A percentile compares a stretch with the other conserved stretches of the same genome.
Evolutionary conservation across 805 yeast species (phyloP).

Genomic region (Monosporozyma aerobia): DNA sequence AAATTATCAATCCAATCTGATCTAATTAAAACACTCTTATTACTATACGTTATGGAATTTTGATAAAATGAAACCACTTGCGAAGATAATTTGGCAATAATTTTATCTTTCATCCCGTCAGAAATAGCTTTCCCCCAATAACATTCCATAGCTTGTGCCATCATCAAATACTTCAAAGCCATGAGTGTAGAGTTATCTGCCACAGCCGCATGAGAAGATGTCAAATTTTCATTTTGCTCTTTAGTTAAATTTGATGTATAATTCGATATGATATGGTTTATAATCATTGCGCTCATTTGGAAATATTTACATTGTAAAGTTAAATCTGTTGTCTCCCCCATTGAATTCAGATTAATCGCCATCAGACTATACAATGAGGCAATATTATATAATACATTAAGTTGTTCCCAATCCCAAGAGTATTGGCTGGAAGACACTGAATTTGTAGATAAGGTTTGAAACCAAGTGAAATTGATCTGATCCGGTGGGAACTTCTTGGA

Average conservation of each 20-base stretch:
- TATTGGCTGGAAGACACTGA: constrained; percentile 39
- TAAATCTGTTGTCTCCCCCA: constrained; percentile 33
- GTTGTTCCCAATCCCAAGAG: constrained; percentile 50
- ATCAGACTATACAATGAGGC: constrained; percentile 54
- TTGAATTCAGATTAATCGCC: constrained; percentile 39
- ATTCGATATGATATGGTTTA: constrained; percentile 31
- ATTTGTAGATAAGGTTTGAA: constrained; percentile 52
- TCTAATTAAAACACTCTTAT: constrained; percentile 41
- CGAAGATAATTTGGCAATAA: constrained; percentile 54
- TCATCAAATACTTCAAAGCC: constrained; percentile 43
- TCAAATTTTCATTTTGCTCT: constrained; percentile 8
- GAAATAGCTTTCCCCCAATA: constrained; percentile 64
- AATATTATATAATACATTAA: constrained; percentile 58
- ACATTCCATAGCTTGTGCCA: constrained; percentile 83
- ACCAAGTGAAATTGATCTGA: constrained; percentile 61
- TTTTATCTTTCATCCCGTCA: constrained; percentile 38
- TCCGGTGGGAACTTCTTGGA: constrained; percentile 55
- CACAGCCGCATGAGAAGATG: constrained; percentile 3
- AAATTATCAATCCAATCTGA: constrained; percentile 60
- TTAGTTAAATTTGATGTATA: not conserved
- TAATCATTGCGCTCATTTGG: constrained; percentile 66
- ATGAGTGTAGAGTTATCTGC: constrained; percentile 42
- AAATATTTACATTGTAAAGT: constrained; percentile 40
- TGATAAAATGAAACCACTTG: constrained; percentile 54
- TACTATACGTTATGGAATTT: constrained; percentile 35